Percentiles rank a stretch among this genome's conserved stretches.
phyloP scores from a whole-genome alignment of 2,329 filamentous ascomycete species.

The Albophoma yamanashiensis region DNA sequence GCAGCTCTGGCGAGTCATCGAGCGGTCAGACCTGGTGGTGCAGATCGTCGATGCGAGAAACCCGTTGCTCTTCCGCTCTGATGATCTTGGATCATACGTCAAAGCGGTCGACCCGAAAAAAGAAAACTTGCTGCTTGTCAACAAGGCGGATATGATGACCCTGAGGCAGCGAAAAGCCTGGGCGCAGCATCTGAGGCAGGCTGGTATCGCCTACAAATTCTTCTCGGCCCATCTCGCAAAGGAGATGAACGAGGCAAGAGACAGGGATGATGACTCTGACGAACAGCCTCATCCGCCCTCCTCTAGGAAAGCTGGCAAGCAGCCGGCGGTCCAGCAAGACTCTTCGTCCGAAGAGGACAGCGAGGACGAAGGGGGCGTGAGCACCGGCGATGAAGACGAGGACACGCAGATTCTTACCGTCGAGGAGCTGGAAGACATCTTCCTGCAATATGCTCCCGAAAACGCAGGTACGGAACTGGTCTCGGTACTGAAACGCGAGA shows the following conservation, averaged over 20 bases:
- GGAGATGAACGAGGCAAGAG: conserved; percentile 69
- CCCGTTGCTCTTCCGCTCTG: conserved; percentile 85
- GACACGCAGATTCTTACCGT: conserved; percentile 80
- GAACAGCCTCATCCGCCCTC: conserved; percentile 11
- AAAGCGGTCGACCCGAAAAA: conserved; percentile 85
- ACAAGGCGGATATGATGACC: conserved; percentile 99
- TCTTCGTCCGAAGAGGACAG: conserved; percentile 13
- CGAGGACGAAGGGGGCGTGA: conserved; percentile 24
- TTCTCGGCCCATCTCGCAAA: conserved; percentile 92
- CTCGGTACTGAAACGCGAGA: background rate
- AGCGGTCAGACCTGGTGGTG: conserved; percentile 88
- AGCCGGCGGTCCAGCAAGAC: conserved; percentile 9
- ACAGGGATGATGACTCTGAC: conserved; percentile 40
- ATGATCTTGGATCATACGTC: conserved; percentile 88
- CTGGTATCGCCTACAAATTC: conserved; percentile 83
- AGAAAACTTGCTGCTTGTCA: conserved; percentile 85
- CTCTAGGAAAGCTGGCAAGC: conserved; percentile 16
- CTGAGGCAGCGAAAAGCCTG: conserved; percentile 68
- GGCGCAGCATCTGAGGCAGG: conserved; percentile 75
- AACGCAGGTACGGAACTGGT: conserved; percentile 31
- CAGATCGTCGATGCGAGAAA: conserved; percentile 98
- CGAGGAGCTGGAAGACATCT: conserved; percentile 83
- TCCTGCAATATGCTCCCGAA: conserved; percentile 59
- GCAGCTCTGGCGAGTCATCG: conserved; percentile 95
- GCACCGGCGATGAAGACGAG: conserved; percentile 23